Conservation (phyloP, 768 basidiomycete species). For the Leccinum sublutescens region DNA sequence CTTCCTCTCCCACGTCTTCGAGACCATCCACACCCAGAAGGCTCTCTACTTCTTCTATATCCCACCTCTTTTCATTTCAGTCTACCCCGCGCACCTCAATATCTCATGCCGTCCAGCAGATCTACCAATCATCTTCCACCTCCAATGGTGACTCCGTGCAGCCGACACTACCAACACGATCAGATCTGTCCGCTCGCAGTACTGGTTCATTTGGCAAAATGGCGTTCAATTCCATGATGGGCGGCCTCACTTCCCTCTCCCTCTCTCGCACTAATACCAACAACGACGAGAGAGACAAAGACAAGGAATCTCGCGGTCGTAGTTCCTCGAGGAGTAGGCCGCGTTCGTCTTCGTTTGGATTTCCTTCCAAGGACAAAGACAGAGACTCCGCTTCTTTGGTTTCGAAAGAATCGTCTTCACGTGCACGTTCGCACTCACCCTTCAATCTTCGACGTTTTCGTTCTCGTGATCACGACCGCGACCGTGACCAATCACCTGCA, state of each 20-base stretch:
- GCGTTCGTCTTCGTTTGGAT: constrained; percentile 51
- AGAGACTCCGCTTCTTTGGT: constrained; percentile 36
- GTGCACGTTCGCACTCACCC: constrained; percentile 77
- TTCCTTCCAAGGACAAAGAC: constrained; percentile 34
- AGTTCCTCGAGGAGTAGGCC: constrained; percentile 41
- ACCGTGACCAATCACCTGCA: constrained; percentile 54
- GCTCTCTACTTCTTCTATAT: constrained; percentile 25
- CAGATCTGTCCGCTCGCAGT: constrained; percentile 36
- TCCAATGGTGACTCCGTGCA: constrained; percentile 12
- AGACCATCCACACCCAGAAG: constrained; percentile 23
- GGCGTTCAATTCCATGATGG: constrained; percentile 70
- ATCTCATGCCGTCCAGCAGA: constrained; percentile 23
- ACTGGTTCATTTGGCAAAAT: constrained; percentile 58
- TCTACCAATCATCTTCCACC: constrained; percentile 5
- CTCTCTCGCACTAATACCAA: constrained; percentile 52
- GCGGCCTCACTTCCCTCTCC: constrained; percentile 62
- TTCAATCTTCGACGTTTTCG: constrained; percentile 73
- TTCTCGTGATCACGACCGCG: constrained; percentile 51
- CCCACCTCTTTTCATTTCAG: constrained; percentile 27
- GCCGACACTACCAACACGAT: constrained; percentile 21
- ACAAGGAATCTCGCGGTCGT: constrained; percentile 52
- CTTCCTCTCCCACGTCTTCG: constrained; percentile 8
- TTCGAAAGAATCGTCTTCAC: constrained; percentile 48
- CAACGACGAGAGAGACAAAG: constrained; percentile 39
- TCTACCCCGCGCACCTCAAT: constrained; percentile 12